Evolutionary conservation across 768 basidiomycete genomes (phyloP).

Genomic region (Albatrellus ellisii): DNA sequence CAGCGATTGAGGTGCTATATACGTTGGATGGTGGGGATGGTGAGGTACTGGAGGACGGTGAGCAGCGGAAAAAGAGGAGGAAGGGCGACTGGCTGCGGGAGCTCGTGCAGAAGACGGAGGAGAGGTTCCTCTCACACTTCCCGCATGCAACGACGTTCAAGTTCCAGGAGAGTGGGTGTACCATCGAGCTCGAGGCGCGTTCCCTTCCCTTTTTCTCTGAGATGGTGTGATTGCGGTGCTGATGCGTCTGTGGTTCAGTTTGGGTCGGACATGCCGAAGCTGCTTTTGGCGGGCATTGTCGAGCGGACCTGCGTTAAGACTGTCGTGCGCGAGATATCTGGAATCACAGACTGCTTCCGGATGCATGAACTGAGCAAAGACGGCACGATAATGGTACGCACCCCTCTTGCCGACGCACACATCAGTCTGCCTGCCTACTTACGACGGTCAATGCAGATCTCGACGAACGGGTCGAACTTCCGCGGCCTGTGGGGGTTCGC

Average conservation of each 20-base stretch:
- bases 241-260: slow-evolving; percentile 39
- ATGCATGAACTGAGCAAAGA: slow-evolving; percentile 45
- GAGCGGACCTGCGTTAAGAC: slow-evolving; percentile 78
- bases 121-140: slow-evolving; percentile 43
- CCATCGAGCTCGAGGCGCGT: slow-evolving; percentile 75
- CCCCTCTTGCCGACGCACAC: not conserved
- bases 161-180: slow-evolving; percentile 54
- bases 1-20: slow-evolving; percentile 48
- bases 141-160: slow-evolving; percentile 59
- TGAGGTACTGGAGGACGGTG: slow-evolving; percentile 23
- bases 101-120: slow-evolving; percentile 30
- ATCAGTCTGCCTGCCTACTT: slow-evolving; percentile 1
- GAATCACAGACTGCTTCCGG: slow-evolving; percentile 81
- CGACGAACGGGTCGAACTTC: slow-evolving; percentile 91
- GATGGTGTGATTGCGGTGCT: not conserved
- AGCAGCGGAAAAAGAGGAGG: slow-evolving; percentile 15
- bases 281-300: slow-evolving; percentile 86
- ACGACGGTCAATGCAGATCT: slow-evolving; percentile 32
- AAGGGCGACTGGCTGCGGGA: slow-evolving; percentile 21
- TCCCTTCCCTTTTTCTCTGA: not conserved
- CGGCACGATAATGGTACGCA: slow-evolving; percentile 35
- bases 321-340: slow-evolving; percentile 80
- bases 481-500: slow-evolving; percentile 74
- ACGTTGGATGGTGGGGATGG: slow-evolving; percentile 26
- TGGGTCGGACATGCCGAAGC: slow-evolving; percentile 76